Base-by-base conservation (phyloP, 805 yeast genomes). In the Candida xyloterini region DNA sequence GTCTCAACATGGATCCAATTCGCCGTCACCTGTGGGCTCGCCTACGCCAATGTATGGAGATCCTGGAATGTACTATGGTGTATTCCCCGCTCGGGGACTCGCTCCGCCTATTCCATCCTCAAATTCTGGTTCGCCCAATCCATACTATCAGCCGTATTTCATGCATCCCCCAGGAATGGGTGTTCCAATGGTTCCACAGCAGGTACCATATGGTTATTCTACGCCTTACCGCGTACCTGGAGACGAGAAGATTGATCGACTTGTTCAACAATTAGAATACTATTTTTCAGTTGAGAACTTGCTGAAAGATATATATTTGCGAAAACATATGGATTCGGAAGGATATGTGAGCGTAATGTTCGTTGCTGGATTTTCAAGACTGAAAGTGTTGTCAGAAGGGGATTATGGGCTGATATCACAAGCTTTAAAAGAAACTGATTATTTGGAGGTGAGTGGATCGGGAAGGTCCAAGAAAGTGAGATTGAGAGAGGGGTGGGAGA, bases 281-380 rank as follows among this genome's bases (percentile, higher is more conserved):
- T 91, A 91, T 63, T 85, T 91, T 63, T 82, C 95, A 21, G 71
- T 81, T 40, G 96, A 87, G 51, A 91, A 91, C 65, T 71, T 91
- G 59, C 70, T 81, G 57, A 84, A 86, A 60, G 99, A 91, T 66
- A 63, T 79, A 34, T 91, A 67, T 62, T 70, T 91, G 62, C 76
- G 95, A 60, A 73, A 76, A 43, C 84, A 84, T 52, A 84, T 90
- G 91, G 73, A 78, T 62, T 47, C 71, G 26, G 71, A 78, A 47
- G 96, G 96, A 13, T 80, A 78, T 71, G 75, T 88, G 34, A 72
- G 74, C 22, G 61, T 85, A 42, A 53, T 61, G 14, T 67, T 78
- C 40, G 71, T 87, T 46, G 75, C 81, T 42, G 66, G 70, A 41
- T 88, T 88, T 62, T 78, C 84, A 64, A 78, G 95, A 54, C 78